phyloP scores from a whole-genome alignment of 768 basidiomycete genomes.

The Leccinum uliginosum region DNA sequence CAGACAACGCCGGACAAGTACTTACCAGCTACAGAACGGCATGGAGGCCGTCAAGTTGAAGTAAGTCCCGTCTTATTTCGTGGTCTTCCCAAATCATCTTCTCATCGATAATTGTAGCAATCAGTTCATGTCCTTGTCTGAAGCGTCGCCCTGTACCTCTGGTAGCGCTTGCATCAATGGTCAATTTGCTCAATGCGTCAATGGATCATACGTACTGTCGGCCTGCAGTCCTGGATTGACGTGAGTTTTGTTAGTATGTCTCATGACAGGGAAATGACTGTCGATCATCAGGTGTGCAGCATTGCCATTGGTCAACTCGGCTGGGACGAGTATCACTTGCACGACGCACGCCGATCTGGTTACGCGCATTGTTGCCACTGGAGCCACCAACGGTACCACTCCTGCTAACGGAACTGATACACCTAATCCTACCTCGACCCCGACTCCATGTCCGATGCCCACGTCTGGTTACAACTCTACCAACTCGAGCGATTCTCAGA shows the following conservation, averaged over 20 bases:
- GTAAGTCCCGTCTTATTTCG: conserved; percentile 24
- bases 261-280: not conserved
- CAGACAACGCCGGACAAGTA: conserved; percentile 22
- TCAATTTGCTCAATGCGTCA: conserved; percentile 54
- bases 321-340: conserved; percentile 51
- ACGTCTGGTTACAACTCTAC: conserved; percentile 10
- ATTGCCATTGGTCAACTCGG: conserved; percentile 45
- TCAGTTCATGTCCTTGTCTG: conserved; percentile 15
- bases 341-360: conserved; percentile 44
- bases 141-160: conserved; percentile 33
- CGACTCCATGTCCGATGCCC: not conserved
- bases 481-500: conserved; percentile 20
- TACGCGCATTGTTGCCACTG: conserved; percentile 42
- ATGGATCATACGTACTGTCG: conserved; percentile 34
- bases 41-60: conserved; percentile 40
- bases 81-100: not conserved
- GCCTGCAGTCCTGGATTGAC: conserved; percentile 15
- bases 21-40: conserved; percentile 36
- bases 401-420: conserved; percentile 13
- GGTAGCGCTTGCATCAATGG: conserved; percentile 47
- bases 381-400: conserved; percentile 19
- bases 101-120: conserved; percentile 16
- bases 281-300: conserved; percentile 29
- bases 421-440: conserved; percentile 13
- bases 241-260: conserved; percentile 6